These are phyloP conservation scores for Berkeleyomyces rouxiae DNA, from an alignment of 2,329 filamentous ascomycete species.

Conservation along the genomic window DNA sequence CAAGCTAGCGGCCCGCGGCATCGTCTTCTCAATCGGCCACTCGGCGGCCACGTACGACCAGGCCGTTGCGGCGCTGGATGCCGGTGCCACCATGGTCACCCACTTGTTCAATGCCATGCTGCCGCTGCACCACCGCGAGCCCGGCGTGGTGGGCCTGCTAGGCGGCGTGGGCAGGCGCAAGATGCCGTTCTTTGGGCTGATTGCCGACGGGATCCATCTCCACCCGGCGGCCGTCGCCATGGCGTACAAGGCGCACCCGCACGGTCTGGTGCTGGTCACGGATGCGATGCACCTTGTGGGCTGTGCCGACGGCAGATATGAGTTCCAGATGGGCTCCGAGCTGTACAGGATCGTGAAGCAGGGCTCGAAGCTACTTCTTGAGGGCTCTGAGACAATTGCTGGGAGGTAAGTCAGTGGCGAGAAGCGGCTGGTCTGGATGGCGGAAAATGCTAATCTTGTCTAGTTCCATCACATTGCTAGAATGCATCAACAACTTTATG, in stretches of 20 bases:
- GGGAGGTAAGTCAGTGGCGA: slow-evolving; percentile 38
- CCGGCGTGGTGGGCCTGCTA: slow-evolving; percentile 74
- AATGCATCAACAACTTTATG: slow-evolving; percentile 70
- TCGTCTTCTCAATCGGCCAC: slow-evolving; percentile 70
- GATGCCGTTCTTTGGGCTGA: slow-evolving; percentile 73
- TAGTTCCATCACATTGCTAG: slow-evolving; percentile 55
- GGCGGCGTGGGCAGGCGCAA: slow-evolving; percentile 18
- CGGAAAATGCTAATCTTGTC: background rate
- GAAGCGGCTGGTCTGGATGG: background rate
- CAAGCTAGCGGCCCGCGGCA: slow-evolving; percentile 44
- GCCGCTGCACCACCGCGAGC: slow-evolving; percentile 78
- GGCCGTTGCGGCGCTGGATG: slow-evolving; percentile 51
- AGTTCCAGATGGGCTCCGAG: slow-evolving; percentile 61
- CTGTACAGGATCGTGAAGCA: slow-evolving; percentile 48
- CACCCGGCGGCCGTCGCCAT: slow-evolving; percentile 82
- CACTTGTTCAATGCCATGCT: slow-evolving; percentile 92
- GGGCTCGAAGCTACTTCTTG: slow-evolving; percentile 55
- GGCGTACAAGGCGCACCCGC: slow-evolving; percentile 70
- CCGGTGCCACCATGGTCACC: slow-evolving; percentile 76
- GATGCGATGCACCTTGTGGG: slow-evolving; percentile 84
- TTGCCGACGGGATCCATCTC: slow-evolving; percentile 78
- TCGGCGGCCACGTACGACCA: slow-evolving; percentile 77
- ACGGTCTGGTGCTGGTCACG: slow-evolving; percentile 75
- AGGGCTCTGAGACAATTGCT: slow-evolving; percentile 64
- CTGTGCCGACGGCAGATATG: slow-evolving; percentile 66